Conservation (phyloP, 169 alveolate genomes). For the Eimeria acervulina region DNA sequence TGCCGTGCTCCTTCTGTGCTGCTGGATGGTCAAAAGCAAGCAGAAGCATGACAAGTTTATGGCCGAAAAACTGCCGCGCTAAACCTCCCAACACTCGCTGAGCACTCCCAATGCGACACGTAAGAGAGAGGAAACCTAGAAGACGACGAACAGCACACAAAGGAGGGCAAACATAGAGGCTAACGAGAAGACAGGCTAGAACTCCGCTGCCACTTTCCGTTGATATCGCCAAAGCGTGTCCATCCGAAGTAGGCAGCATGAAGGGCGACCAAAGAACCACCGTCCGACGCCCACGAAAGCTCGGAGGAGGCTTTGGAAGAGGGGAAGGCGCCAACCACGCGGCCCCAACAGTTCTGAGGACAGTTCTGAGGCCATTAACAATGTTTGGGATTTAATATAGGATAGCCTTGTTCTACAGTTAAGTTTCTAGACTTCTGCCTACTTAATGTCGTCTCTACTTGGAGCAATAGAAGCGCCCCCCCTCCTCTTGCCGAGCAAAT, state of each 20-base stretch:
- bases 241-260: neutral
- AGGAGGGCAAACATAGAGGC: neutral
- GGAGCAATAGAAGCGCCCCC: neutral
- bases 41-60: slow-evolving; percentile 52
- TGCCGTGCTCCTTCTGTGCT: slow-evolving; percentile 32
- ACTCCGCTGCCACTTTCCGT: neutral
- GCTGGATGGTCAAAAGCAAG: slow-evolving; percentile 76
- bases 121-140: neutral
- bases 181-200: neutral
- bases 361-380: neutral
- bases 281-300: neutral
- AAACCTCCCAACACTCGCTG: neutral
- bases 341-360: neutral
- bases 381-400: neutral
- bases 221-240: neutral
- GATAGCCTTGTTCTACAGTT: neutral
- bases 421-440: neutral
- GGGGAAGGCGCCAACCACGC: neutral
- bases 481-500: neutral
- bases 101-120: neutral
- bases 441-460: neutral
- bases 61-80: slow-evolving; percentile 66
- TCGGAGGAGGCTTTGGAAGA: neutral
- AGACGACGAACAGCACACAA: neutral
- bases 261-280: neutral